phyloP scores from a whole-genome alignment of 805 yeast species.

The Nakazawaea molendinolei region DNA sequence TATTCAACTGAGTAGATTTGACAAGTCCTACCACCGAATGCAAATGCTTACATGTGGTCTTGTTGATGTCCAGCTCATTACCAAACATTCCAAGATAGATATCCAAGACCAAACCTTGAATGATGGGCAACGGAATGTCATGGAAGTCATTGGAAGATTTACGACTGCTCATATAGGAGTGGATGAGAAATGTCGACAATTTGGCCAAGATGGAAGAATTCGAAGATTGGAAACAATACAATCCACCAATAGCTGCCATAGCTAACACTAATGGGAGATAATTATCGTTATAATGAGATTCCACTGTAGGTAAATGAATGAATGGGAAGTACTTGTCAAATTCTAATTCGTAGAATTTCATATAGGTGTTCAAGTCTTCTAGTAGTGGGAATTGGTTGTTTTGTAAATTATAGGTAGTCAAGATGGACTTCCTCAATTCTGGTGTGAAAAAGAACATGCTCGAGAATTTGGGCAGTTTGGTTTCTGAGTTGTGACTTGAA shows the following conservation, averaged over 20 bases:
- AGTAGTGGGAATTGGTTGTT: constrained; percentile 65
- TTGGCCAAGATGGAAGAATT: constrained; percentile 69
- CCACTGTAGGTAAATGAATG: constrained; percentile 63
- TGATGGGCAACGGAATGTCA: constrained; percentile 49
- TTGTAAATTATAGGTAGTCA: constrained; percentile 44
- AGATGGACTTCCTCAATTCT: constrained; percentile 46
- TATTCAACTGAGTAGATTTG: constrained; percentile 43
- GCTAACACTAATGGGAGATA: constrained; percentile 64
- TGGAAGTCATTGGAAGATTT: constrained; percentile 39
- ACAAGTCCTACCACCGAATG: constrained; percentile 48
- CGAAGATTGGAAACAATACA: constrained; percentile 72
- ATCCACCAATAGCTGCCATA: constrained; percentile 85
- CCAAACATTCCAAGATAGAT: constrained; percentile 51
- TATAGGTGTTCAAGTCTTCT: constrained; percentile 70
- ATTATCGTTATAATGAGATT: constrained; percentile 37
- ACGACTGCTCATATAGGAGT: constrained; percentile 54
- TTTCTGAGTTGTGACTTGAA: not conserved
- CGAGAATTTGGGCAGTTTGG: not conserved
- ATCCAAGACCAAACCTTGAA: constrained; percentile 49
- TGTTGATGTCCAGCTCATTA: constrained; percentile 43
- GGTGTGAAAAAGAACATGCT: constrained; percentile 33
- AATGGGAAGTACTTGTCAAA: constrained; percentile 82
- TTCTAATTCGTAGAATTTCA: constrained; percentile 66
- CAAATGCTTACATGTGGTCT: constrained; percentile 44
- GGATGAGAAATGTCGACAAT: constrained; percentile 59